Evolutionary conservation across 2,329 filamentous ascomycete species (phyloP).

Genomic region (Botrytis paeoniae): DNA sequence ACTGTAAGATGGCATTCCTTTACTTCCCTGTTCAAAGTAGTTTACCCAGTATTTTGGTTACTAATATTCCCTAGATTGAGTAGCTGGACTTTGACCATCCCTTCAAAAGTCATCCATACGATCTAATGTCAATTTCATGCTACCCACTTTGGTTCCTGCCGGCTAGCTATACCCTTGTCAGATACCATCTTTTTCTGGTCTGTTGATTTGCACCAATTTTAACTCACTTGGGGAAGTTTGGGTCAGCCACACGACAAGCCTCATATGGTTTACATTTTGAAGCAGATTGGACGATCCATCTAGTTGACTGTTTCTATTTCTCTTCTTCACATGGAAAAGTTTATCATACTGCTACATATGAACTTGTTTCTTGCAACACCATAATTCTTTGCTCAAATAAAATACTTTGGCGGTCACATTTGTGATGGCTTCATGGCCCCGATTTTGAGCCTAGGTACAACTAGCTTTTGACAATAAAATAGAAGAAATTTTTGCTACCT

Average conservation of each 20-base stretch:
- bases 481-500: constrained; percentile 8
- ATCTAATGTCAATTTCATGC: constrained; percentile 16
- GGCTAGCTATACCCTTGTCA: constrained; percentile 2
- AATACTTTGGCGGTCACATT: constrained; percentile 2
- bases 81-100: background rate
- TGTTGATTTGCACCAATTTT: constrained; percentile 13
- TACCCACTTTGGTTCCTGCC: constrained; percentile 5
- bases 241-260: constrained; percentile 18
- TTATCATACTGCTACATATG: constrained; percentile 9
- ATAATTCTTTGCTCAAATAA: constrained; percentile 10
- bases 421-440: constrained; percentile 20
- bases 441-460: constrained; percentile 19
- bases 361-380: constrained; percentile 3
- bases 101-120: constrained; percentile 12
- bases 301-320: constrained; percentile 19
- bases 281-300: constrained; percentile 24
- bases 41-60: background rate
- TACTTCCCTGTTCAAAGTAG: background rate
- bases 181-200: constrained; percentile 19
- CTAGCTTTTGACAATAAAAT: constrained; percentile 16
- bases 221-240: constrained; percentile 14
- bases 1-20: constrained; percentile 21
- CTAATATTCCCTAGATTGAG: constrained; percentile 16
- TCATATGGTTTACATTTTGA: constrained; percentile 23
- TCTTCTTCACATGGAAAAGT: constrained; percentile 2